Evolutionary conservation across 495 filamentous ascomycete genomes (phyloP).

Genomic region (Aspergillus egyptiacus): DNA sequence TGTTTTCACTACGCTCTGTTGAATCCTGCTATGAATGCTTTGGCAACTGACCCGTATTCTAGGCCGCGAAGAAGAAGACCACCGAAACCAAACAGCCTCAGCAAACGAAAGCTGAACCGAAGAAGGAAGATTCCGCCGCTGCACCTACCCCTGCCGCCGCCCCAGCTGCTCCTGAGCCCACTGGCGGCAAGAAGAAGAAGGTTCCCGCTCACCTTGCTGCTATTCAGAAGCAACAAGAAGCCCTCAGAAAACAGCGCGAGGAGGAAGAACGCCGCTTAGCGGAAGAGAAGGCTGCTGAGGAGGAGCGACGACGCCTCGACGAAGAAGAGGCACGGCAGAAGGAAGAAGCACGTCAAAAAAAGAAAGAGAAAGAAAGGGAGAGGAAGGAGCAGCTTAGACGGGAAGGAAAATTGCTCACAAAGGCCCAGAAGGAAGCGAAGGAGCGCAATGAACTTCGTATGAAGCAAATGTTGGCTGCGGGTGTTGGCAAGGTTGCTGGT

Average conservation of each 20-base stretch:
- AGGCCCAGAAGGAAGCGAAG: conserved; percentile 86
- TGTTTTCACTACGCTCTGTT: conserved; percentile 7
- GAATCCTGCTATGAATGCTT: background rate
- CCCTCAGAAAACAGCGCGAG: conserved; percentile 64
- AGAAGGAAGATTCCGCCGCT: conserved; percentile 37
- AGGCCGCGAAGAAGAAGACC: conserved; percentile 60
- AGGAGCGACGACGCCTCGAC: conserved; percentile 59
- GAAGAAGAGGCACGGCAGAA: conserved; percentile 70
- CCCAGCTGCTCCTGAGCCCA: conserved; percentile 35
- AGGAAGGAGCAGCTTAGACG: conserved; percentile 92
- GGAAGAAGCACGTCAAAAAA: conserved; percentile 68
- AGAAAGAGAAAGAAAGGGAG: conserved; percentile 94
- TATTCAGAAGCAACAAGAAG: conserved; percentile 90
- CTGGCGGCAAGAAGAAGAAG: conserved; percentile 85
- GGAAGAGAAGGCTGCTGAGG: conserved; percentile 68
- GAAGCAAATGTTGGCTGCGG: conserved; percentile 89
- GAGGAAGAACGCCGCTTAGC: conserved; percentile 60
- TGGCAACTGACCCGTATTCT: conserved; percentile 7
- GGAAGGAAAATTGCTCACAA: conserved; percentile 91
- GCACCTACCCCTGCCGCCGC: conserved; percentile 28
- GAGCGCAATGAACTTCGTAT: conserved; percentile 76
- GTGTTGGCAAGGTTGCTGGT: conserved; percentile 69
- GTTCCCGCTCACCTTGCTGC: conserved; percentile 72
- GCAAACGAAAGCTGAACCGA: conserved; percentile 30
- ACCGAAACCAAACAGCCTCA: conserved; percentile 27